Conservation (phyloP, 495 filamentous ascomycete genomes). For the Neurospora discreta region DNA sequence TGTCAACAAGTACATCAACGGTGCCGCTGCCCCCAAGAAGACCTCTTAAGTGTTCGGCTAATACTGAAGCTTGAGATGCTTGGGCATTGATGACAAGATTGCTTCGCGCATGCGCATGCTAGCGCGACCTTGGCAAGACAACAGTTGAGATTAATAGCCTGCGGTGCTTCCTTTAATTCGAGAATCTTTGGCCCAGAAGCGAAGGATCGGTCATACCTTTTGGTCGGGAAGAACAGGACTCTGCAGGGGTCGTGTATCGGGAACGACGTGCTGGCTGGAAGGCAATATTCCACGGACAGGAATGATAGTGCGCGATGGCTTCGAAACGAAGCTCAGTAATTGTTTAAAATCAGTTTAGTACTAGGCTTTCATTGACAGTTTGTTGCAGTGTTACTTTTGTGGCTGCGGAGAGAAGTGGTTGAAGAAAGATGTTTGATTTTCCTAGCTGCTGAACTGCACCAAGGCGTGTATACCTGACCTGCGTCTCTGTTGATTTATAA, state of each 20-base stretch:
- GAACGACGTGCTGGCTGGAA: not conserved
- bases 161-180: not conserved
- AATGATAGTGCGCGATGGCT: not conserved
- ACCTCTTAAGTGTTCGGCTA: constrained; percentile 21
- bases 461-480: not conserved
- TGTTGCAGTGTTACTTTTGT: not conserved
- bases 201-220: not conserved
- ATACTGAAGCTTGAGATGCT: not conserved
- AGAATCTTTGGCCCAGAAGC: not conserved
- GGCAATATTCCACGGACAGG: not conserved
- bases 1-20: constrained; percentile 53
- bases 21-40: constrained; percentile 43
- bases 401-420: not conserved
- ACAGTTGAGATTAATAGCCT: not conserved
- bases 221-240: not conserved
- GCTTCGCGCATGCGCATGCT: constrained; percentile 1
- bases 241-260: not conserved
- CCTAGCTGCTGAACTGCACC: not conserved
- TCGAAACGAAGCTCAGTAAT: not conserved
- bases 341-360: not conserved
- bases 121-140: constrained; percentile 6
- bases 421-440: not conserved
- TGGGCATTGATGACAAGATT: constrained; percentile 1
- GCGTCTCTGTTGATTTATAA: not conserved
- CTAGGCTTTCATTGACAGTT: not conserved